Percentiles rank a stretch among this genome's conserved stretches.
Conservation (phyloP, 2,329 filamentous ascomycete species). For the Calonectria pseudoturangicola region DNA sequence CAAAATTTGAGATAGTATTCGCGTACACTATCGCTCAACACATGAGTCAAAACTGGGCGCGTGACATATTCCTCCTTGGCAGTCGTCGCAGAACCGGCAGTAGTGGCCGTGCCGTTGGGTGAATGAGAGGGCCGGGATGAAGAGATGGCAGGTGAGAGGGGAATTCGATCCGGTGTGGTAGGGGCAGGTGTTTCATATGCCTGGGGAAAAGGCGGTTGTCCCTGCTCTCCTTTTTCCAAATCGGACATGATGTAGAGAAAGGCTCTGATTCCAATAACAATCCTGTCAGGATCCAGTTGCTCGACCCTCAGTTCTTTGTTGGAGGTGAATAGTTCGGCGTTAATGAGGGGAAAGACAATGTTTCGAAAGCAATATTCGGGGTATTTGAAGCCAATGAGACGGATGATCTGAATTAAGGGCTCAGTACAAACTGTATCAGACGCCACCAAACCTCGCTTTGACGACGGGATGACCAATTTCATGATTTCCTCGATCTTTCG, state of each 20-base stretch:
- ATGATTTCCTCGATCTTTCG: conserved; percentile 94
- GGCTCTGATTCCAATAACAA: conserved; percentile 96
- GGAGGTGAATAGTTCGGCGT: conserved; percentile 89
- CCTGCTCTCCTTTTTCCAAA: conserved; percentile 87
- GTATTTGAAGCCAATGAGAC: conserved; percentile 94
- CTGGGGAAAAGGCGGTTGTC: conserved; percentile 88
- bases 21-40: conserved; percentile 84
- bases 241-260: conserved; percentile 96
- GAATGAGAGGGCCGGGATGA: conserved; percentile 57
- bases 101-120: conserved; percentile 48
- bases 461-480: conserved; percentile 86
- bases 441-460: conserved; percentile 87
- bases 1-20: conserved; percentile 95
- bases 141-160: conserved; percentile 63
- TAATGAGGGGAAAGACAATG: conserved; percentile 96
- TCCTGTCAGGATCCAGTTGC: conserved; percentile 94
- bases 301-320: conserved; percentile 89
- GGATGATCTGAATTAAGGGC: conserved; percentile 93
- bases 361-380: conserved; percentile 94
- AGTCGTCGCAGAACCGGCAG: conserved; percentile 38
- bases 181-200: conserved; percentile 68
- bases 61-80: conserved; percentile 79
- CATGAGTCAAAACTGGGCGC: conserved; percentile 75
- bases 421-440: conserved; percentile 90
- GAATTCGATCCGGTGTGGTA: conserved; percentile 68